Percentiles rank a stretch among this genome's conserved stretches.
Evolutionary conservation across 2,329 filamentous ascomycete species (phyloP).

Genomic region (Zalaria sp.): DNA sequence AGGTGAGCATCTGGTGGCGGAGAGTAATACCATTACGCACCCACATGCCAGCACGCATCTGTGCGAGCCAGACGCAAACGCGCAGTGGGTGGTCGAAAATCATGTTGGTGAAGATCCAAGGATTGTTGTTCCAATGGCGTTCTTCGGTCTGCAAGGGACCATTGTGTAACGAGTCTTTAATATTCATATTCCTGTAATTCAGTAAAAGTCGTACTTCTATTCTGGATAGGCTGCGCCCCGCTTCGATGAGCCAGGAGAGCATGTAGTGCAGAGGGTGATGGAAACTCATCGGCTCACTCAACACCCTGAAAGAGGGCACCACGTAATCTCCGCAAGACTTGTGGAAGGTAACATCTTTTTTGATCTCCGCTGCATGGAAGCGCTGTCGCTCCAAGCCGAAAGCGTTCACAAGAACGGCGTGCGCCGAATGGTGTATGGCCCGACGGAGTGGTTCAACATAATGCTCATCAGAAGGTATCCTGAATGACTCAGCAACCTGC

Average conservation of each 20-base stretch:
- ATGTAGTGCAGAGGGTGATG: slow-evolving; percentile 95
- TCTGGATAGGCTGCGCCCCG: slow-evolving; percentile 59
- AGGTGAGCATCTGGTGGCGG: slow-evolving; percentile 86
- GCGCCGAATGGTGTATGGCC: slow-evolving; percentile 62
- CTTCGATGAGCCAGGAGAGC: slow-evolving; percentile 88
- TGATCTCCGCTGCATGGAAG: slow-evolving; percentile 79
- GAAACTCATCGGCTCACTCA: slow-evolving; percentile 86
- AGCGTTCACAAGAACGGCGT: slow-evolving; percentile 77
- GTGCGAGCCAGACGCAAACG: slow-evolving; percentile 89
- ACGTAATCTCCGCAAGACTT: slow-evolving; percentile 5
- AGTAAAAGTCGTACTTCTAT: slow-evolving; percentile 56
- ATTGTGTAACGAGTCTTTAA: too few relatives aligned
- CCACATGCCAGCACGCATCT: slow-evolving; percentile 99
- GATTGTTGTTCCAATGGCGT: background rate
- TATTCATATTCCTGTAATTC: too few relatives aligned
- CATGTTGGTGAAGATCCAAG: slow-evolving; percentile 1
- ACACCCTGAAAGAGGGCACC: slow-evolving; percentile 80
- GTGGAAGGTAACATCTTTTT: slow-evolving; percentile 68
- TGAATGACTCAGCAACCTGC: slow-evolving; percentile 76
- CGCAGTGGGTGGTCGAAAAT: slow-evolving; percentile 87
- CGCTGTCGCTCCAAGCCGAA: slow-evolving; percentile 76
- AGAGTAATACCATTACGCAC: slow-evolving; percentile 94
- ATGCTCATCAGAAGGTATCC: slow-evolving; percentile 18
- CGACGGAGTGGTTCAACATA: slow-evolving; percentile 42
- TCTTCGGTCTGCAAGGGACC: too few relatives aligned